Base-by-base conservation (phyloP, 225 moss, liverwort and hornwort genomes). In the Polytrichum commune region DNA sequence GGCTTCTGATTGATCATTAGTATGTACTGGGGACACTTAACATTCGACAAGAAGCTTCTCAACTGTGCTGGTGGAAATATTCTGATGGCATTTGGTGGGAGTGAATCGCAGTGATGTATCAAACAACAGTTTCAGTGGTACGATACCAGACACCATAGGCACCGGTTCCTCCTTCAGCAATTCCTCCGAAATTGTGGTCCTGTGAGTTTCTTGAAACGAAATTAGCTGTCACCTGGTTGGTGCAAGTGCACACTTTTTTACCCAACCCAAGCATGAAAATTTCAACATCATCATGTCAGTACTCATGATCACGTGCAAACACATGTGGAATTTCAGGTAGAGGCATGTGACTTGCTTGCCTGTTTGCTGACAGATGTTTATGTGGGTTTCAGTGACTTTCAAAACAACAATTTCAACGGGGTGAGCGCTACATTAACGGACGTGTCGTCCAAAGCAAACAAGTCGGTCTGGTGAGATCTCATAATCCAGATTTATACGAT, bases 51-150 rank as follows among this genome's bases (percentile, higher is more conserved):
- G 23, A 22, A 61, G 22, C 23, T n/a, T 61, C 22, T 61, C 26
- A 7, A 22, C 26, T 22, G 8, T 22, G 60, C 60, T 61, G 60
- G 23, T 10, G 1, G 26, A n/a, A 26, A 13, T 2, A 23, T 61
- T n/a, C 26, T 61, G 60, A 46, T 4, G 46, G 46, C 3, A 46
- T 16, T 46, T 46, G 46, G 13, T 46, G 46, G 46, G 46, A 46
- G 46, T 61, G 60, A 61, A 61, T n/a, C 10, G 29, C 84, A 86
- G 85, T 72, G 82, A 86, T 53, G 5, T 86, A 60, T 79, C 85
- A 4, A 77, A 77, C 58, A 86, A 86, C 22, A 74, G 72, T 0
- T 73, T 86, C 20, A 79, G 18, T 29, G 85, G 79, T 61, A 19
- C 0, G 13, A 63, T 82, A 27, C 82, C 85, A 0, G 0, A 3